Base-by-base conservation (phyloP, 495 filamentous ascomycete species). In the Tuber aestivum region DNA sequence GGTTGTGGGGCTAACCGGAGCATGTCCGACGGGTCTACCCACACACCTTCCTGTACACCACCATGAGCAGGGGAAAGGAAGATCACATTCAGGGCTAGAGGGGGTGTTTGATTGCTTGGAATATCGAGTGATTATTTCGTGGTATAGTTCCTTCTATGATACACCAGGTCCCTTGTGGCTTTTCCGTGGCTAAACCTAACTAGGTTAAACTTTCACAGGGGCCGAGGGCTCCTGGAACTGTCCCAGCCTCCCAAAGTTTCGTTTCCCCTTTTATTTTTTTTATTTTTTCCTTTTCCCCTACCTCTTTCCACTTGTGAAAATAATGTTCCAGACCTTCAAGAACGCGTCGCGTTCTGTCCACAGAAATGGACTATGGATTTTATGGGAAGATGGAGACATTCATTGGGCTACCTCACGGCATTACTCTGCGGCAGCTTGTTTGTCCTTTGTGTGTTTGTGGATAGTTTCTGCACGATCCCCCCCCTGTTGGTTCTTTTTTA, bases 331-430 rank as follows among this genome's bases (percentile, higher is more conserved):
- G 50, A 14, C 50, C 7, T 10, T 12, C 14, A 56, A 56, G 50
- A 50, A 50, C 8, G 50, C 3, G 23, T 56, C 27, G 27, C 16
- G 27, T 14, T 35, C 16, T 2, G 56, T 35, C 20, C 2, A 1
- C 56, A 65, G 27, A 35, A 73, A 41, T 56, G n/a, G 40, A 21
- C 56, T 41, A 27, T 48, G 35, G 41, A 72, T 16, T 48, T n/a
- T 69, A 72, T 48, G 27, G 14, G 84, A 85, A 83, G n/a, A n/a
- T n/a, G n/a, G n/a, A n/a, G 83, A 77, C 83, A 84, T 78, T 75
- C 79, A 82, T 45, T 83, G 85, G 79, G 78, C 78, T 81, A 84
- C 84, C 80, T 76, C 82, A 80, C 85, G 86, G 86, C 77, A 80
- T 84, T 77, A 83, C 76, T 76, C 80, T 81, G 85, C 83, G 84